These are phyloP conservation scores for Fragaria iinumae DNA, from an alignment of 306 rosid genomes.

Conservation along the genomic window DNA sequence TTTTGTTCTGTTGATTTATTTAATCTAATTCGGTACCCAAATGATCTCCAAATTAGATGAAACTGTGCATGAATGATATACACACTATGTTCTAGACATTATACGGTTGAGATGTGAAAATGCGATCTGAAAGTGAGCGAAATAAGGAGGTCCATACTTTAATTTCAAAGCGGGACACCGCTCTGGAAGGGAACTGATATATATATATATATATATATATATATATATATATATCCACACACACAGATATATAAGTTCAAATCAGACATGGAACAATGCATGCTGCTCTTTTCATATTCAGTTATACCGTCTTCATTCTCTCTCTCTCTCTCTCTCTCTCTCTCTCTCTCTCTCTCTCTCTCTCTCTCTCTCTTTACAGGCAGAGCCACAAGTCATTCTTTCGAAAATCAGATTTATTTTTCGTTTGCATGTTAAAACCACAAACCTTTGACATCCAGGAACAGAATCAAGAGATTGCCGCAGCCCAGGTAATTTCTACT, in stretches of 20 bases:
- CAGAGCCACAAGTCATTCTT: conserved; percentile 68
- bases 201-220: no score
- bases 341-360: conserved; percentile 16
- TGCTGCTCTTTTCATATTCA: conserved; percentile 4
- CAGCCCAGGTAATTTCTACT: conserved; percentile 54
- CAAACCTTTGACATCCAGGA: conserved; percentile 50
- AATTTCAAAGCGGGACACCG: no score
- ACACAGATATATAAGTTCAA: background rate
- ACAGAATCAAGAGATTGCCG: conserved; percentile 68
- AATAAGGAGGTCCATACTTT: no score
- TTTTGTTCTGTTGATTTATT: no score
- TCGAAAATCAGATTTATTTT: conserved; percentile 65
- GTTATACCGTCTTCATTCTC: background rate
- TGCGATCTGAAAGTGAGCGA: no score
- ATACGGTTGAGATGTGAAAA: no score
- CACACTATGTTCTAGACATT: no score
- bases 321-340: background rate
- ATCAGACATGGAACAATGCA: background rate
- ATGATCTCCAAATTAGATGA: no score
- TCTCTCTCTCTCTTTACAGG: conserved; percentile 40
- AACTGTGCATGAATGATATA: no score
- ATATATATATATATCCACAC: no score
- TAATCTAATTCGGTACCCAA: no score
- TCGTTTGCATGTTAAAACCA: conserved; percentile 70
- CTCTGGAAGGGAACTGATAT: no score